A percentile compares a stretch with the other conserved stretches of the same genome.
Evolutionary conservation across 2,329 filamentous ascomycete genomes (phyloP).

Genomic region (Lojkania enalia): DNA sequence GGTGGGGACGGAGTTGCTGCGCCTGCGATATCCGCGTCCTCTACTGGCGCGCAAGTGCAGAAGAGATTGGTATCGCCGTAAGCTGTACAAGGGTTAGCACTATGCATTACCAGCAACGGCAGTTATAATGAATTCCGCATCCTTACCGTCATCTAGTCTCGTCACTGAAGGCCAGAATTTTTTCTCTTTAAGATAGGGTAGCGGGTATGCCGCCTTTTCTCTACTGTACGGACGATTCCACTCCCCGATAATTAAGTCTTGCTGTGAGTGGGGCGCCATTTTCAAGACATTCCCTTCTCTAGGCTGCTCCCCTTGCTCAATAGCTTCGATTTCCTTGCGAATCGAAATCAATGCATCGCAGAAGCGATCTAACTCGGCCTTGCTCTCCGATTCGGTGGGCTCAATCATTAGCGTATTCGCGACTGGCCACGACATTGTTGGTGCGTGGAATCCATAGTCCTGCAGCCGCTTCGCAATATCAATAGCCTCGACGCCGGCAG

Average conservation of each 20-base stretch:
- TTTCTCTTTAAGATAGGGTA: conserved; percentile 84
- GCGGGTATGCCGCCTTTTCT: conserved; percentile 83
- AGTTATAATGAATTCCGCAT: not conserved
- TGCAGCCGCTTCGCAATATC: conserved; percentile 96
- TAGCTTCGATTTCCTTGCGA: conserved; percentile 76
- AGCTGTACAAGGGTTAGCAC: conserved; percentile 55
- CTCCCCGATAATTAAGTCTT: conserved; percentile 72
- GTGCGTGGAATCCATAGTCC: conserved; percentile 96
- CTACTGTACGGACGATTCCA: conserved; percentile 84
- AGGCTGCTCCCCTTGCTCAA: conserved; percentile 79
- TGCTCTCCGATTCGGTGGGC: conserved; percentile 90
- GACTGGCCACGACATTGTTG: conserved; percentile 96
- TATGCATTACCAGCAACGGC: conserved; percentile 26
- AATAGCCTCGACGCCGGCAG: conserved; percentile 83
- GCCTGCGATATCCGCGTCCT: conserved; percentile 46
- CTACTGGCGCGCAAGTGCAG: conserved; percentile 89
- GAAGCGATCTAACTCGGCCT: conserved; percentile 91
- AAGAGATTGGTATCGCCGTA: conserved; percentile 92
- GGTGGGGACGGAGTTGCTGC: conserved; percentile 39
- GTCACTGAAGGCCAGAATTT: conserved; percentile 96
- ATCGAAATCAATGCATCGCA: conserved; percentile 88
- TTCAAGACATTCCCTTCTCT: conserved; percentile 82
- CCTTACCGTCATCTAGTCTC: conserved; percentile 82
- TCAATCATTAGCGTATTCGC: conserved; percentile 97
- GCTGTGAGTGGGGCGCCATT: conserved; percentile 83